These are phyloP conservation scores for Ustilago sp. DNA, from an alignment of 1,284 basidiomycete genomes.

Conservation along the genomic window DNA sequence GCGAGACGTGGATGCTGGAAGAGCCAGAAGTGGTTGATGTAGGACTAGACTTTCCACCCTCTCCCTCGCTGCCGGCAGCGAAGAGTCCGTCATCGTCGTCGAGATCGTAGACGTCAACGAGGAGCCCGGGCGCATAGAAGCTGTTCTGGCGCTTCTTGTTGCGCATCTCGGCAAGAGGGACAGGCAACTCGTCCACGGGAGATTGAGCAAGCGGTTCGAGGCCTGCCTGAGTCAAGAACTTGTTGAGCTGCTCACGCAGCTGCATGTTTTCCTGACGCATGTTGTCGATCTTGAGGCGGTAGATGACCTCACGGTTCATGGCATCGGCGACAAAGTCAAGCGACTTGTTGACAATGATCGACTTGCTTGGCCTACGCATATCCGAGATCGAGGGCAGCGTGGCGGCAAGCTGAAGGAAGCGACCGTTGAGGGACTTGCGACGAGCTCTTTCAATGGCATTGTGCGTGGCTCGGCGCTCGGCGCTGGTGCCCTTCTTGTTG, in stretches of 20 bases:
- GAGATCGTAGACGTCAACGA: constrained; percentile 37
- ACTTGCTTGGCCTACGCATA: constrained; percentile 61
- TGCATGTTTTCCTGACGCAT: constrained; percentile 50
- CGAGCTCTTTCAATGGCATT: constrained; percentile 64
- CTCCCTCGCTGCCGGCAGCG: constrained; percentile 45
- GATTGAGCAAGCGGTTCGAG: constrained; percentile 41
- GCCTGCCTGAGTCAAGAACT: constrained; percentile 48
- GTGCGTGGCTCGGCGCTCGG: constrained; percentile 61
- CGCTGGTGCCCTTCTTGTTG: constrained; percentile 61
- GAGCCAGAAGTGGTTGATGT: constrained; percentile 34
- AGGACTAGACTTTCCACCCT: constrained; percentile 44
- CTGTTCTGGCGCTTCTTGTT: constrained; percentile 40
- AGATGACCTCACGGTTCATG: constrained; percentile 54
- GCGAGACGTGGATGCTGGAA: constrained; percentile 35
- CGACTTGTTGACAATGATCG: constrained; percentile 64
- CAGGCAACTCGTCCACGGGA: constrained; percentile 40
- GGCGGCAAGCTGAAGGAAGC: constrained; percentile 61
- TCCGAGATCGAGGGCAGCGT: constrained; percentile 57
- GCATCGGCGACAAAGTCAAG: constrained; percentile 61
- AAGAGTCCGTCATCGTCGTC: constrained; percentile 48
- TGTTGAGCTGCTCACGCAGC: constrained; percentile 59
- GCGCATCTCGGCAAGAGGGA: constrained; percentile 46
- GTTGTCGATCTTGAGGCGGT: constrained; percentile 56
- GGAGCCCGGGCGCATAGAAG: constrained; percentile 5
- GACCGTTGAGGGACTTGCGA: constrained; percentile 60